Evolutionary conservation across 768 basidiomycete species (phyloP), one percentile per base, ranked within the genome.

Genomic region (Russula vinacea): DNA sequence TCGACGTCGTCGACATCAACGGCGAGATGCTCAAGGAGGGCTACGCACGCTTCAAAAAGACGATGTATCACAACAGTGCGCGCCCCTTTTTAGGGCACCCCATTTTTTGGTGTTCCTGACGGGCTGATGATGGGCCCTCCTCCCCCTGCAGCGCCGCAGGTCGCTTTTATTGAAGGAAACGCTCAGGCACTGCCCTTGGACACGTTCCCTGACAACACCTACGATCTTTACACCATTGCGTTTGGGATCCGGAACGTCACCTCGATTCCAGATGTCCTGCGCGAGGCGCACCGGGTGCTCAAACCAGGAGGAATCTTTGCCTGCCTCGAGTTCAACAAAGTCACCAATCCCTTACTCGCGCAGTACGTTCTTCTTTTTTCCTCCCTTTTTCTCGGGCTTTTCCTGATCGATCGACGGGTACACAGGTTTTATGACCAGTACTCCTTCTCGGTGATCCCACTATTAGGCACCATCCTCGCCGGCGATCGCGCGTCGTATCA

Each of bases 221-320:
- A 95, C 68, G 94, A 99, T 77, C 78, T 98, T 19, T 99, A 99
- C 78, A 99, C 97, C 32, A 98, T 99, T 74, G 94, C 97, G 0
- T 99, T 99, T 70, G 96, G 97, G 29, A 98, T 98, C 69, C 84
- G 97, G 44, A 99, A 99, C 73, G 95, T 93, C 78, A 99, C 97
- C 19, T 92, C 91, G 54, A 84, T 98, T 62, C 89, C 90, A 1
- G 87, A 84, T 26, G 97, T 94, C 17, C 78, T 99, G 51, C 81
- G 81, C 62, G 94, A 98, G 74, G 97, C 97, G 2, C 78, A 96
- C 75, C 84, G 97, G 26, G 94, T 98, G 16, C 83, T 99, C 39
- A 98, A 95, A 74, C 97, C 97, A 0, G 97, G 97, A 62, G 97
- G 94, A 56, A 90, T 84, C 11, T 95, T 99, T 74, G 90, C 93